Percentiles rank a stretch among this genome's conserved stretches.
These are phyloP conservation scores for Drosera capensis DNA, from an alignment of 148 eudicot species.

Conservation along the genomic window DNA sequence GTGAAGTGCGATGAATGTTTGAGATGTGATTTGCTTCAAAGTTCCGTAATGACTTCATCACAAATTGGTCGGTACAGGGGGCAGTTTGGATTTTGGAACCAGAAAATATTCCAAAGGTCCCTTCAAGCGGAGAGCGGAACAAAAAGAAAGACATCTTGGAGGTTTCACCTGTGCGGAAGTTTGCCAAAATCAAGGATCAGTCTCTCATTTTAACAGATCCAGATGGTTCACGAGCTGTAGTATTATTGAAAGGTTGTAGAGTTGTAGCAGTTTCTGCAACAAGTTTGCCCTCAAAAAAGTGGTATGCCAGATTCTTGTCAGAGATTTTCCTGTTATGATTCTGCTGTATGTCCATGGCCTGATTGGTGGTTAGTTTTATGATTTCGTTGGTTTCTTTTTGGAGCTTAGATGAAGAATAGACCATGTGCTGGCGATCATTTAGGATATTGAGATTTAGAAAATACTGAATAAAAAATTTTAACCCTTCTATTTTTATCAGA, in stretches of 20 bases:
- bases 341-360: neutral
- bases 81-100: conserved; percentile 66
- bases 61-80: conserved; percentile 41
- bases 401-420: too few relatives aligned
- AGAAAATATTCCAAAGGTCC: conserved; percentile 40
- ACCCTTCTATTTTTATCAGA: too few relatives aligned
- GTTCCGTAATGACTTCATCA: neutral
- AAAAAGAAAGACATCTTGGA: conserved; percentile 52
- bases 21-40: neutral
- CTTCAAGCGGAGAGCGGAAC: conserved; percentile 31
- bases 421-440: too few relatives aligned
- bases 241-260: conserved; percentile 53
- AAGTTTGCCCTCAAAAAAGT: conserved; percentile 55
- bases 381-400: too few relatives aligned
- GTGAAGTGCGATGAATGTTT: neutral
- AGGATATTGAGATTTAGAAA: too few relatives aligned
- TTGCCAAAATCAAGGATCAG: conserved; percentile 59
- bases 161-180: conserved; percentile 52
- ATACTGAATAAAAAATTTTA: too few relatives aligned
- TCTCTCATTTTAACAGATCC: conserved; percentile 42
- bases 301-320: conserved; percentile 26
- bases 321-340: conserved; percentile 3
- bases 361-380: neutral
- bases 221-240: conserved; percentile 48
- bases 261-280: conserved; percentile 82